Percentiles rank a stretch among this genome's conserved stretches.
Conservation (phyloP, 225 moss, liverwort and hornwort species). For the Marchantia polymorpha region DNA sequence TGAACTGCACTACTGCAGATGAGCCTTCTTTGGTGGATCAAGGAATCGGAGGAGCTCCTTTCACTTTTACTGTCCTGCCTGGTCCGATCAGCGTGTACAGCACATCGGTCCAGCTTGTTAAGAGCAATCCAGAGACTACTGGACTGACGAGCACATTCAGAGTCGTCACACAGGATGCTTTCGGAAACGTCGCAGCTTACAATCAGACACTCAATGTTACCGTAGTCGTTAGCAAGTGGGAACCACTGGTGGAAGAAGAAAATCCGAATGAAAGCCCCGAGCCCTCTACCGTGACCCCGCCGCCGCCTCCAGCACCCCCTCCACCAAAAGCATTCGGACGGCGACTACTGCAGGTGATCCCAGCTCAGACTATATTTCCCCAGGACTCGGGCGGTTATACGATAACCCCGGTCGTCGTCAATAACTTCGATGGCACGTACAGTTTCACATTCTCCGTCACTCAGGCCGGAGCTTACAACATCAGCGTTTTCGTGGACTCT, state of each 20-base stretch:
- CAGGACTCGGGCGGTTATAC: slow-evolving; percentile 6
- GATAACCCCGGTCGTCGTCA: slow-evolving; percentile 28
- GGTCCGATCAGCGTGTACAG: slow-evolving; percentile 32
- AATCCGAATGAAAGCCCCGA: slow-evolving; percentile 2
- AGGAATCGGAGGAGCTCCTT: slow-evolving; percentile 37
- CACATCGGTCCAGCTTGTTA: slow-evolving; percentile 27
- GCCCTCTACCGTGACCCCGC: not conserved
- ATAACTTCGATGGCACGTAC: slow-evolving; percentile 55
- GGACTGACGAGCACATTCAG: slow-evolving; percentile 48
- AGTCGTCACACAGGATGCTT: slow-evolving; percentile 39
- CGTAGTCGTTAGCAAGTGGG: slow-evolving; percentile 6
- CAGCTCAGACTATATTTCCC: slow-evolving; percentile 11
- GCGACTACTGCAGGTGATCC: slow-evolving; percentile 21
- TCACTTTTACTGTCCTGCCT: slow-evolving; percentile 38
- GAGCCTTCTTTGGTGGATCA: slow-evolving; percentile 1
- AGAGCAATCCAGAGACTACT: slow-evolving; percentile 25
- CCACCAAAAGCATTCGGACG: not conserved
- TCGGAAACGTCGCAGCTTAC: slow-evolving; percentile 51
- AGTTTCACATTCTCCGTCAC: slow-evolving; percentile 49
- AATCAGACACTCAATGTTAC: slow-evolving; percentile 57
- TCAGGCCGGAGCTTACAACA: slow-evolving; percentile 39
- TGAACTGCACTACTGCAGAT: slow-evolving; percentile 17
- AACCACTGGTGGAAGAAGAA: not conserved
- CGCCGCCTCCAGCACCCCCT: not conserved
- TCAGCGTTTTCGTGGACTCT: slow-evolving; percentile 53